A percentile compares a stretch with the other conserved stretches of the same genome.
phyloP scores from a whole-genome alignment of 2,329 filamentous ascomycete species.

The Aspergillus niger region DNA sequence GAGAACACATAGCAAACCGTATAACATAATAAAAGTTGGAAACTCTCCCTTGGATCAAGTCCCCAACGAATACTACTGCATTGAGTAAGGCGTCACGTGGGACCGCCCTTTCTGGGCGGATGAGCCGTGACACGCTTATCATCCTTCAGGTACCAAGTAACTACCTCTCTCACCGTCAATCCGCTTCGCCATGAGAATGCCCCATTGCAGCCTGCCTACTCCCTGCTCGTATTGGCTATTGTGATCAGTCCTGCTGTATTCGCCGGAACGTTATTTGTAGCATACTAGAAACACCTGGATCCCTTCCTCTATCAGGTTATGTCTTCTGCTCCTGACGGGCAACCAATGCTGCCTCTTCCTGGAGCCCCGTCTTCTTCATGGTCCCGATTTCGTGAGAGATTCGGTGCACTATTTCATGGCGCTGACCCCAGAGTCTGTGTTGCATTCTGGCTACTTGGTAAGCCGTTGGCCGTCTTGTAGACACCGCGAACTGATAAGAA shows the following conservation, averaged over 20 bases:
- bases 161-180: not conserved
- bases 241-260: not conserved
- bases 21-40: too few relatives aligned
- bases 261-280: slow-evolving; percentile 2
- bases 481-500: not conserved
- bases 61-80: not conserved
- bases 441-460: slow-evolving; percentile 95
- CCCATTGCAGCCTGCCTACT: not conserved
- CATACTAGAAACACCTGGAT: not conserved
- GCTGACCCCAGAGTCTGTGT: slow-evolving; percentile 70
- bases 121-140: not conserved
- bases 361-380: slow-evolving; percentile 67
- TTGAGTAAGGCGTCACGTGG: not conserved
- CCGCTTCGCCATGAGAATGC: not conserved
- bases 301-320: slow-evolving; percentile 21
- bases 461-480: slow-evolving; percentile 18
- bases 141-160: not conserved
- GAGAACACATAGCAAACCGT: too few relatives aligned
- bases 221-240: not conserved
- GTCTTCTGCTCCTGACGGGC: slow-evolving; percentile 25
- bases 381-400: slow-evolving; percentile 69
- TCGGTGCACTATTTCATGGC: slow-evolving; percentile 65
- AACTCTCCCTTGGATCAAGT: not conserved
- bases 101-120: not conserved
- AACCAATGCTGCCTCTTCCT: slow-evolving; percentile 55